These are phyloP conservation scores for Gossypium australe DNA, from an alignment of 345 rosid species.

Conservation along the genomic window DNA sequence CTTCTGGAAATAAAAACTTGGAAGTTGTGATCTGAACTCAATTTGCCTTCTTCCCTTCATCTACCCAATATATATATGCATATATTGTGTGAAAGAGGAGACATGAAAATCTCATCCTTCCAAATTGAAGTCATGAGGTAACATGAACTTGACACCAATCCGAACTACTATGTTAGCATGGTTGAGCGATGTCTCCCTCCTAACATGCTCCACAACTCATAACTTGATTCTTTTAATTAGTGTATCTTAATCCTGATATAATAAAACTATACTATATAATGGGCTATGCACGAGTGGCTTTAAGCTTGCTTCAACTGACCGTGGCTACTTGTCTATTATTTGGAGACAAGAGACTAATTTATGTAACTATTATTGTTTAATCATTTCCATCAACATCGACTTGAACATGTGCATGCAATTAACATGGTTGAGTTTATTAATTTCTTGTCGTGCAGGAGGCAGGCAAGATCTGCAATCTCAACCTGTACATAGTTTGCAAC, in stretches of 20 bases:
- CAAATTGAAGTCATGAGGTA: background rate
- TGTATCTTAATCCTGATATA: background rate
- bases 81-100: background rate
- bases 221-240: background rate
- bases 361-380: background rate
- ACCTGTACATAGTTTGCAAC: background rate
- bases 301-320: background rate
- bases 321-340: background rate
- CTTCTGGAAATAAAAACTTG: background rate
- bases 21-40: background rate
- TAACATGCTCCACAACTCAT: background rate
- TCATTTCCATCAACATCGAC: background rate
- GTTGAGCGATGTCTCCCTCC: background rate
- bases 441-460: background rate
- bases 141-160: background rate
- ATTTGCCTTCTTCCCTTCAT: background rate
- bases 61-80: background rate
- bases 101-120: constrained; percentile 1
- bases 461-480: background rate
- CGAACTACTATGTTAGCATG: background rate
- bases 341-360: background rate
- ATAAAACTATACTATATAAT: background rate
- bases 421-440: background rate
- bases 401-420: background rate
- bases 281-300: background rate